Conservation (phyloP, 306 rosid genomes). For the Styphnolobium japonicum region DNA sequence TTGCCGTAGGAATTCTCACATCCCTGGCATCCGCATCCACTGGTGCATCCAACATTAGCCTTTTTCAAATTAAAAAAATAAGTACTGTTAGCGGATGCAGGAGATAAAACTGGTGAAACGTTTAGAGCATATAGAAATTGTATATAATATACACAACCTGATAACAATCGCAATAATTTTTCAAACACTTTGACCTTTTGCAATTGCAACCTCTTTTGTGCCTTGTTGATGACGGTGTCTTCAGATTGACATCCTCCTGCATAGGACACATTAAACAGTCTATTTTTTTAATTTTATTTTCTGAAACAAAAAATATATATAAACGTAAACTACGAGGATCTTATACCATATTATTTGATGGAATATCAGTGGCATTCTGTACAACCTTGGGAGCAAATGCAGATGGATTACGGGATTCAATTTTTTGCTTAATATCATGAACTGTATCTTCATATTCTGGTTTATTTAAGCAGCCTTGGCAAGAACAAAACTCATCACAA, state of each 20-base stretch:
- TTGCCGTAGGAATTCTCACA: slow-evolving; percentile 54
- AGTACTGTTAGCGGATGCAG: not conserved
- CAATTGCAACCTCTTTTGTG: slow-evolving; percentile 82
- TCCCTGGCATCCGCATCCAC: slow-evolving; percentile 67
- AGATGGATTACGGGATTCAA: slow-evolving; percentile 42
- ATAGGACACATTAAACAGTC: not conserved
- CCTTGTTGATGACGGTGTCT: slow-evolving; percentile 61
- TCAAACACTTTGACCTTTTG: slow-evolving; percentile 67
- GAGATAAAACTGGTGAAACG: not conserved
- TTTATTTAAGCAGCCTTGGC: slow-evolving; percentile 55
- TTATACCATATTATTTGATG: slow-evolving; percentile 29
- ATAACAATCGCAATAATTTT: slow-evolving; percentile 82
- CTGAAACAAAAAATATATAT: not conserved
- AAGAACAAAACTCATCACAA: slow-evolving; percentile 44
- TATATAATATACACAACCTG: slow-evolving; percentile 47
- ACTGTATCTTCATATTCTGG: slow-evolving; percentile 32
- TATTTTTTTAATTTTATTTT: too few species aligned
- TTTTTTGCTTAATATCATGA: slow-evolving; percentile 20
- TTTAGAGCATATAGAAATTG: slow-evolving; percentile 2
- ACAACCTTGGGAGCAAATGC: slow-evolving; percentile 55
- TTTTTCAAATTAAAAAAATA: slow-evolving; percentile 20
- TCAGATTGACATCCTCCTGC: slow-evolving; percentile 37
- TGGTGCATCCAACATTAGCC: slow-evolving; percentile 75
- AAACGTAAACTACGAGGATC: not conserved
- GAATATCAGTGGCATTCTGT: slow-evolving; percentile 11